Conservation (phyloP, 768 basidiomycete species). For the Lentinula sp. region DNA sequence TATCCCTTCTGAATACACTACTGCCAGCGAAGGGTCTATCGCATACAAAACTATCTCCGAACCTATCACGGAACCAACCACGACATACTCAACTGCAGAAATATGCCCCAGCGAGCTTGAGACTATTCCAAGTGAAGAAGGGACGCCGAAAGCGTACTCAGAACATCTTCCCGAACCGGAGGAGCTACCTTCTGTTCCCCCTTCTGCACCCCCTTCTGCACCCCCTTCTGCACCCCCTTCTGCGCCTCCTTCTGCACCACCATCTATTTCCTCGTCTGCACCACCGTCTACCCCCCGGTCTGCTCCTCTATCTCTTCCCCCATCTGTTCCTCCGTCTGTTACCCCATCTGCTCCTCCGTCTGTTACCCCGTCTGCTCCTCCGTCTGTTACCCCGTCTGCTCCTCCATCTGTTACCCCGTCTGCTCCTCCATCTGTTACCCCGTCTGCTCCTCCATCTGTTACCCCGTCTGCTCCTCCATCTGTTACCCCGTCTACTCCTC, state of each 20-base stretch:
- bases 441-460: neutral
- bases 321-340: neutral
- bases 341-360: neutral
- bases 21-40: conserved; percentile 38
- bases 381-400: neutral
- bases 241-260: conserved; percentile 11
- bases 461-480: neutral
- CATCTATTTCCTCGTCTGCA: conserved; percentile 16
- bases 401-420: neutral
- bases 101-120: conserved; percentile 33
- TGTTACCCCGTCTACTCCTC: neutral
- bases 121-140: conserved; percentile 33
- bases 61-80: conserved; percentile 29
- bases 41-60: conserved; percentile 46
- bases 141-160: conserved; percentile 34
- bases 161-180: conserved; percentile 26
- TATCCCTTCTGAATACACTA: conserved; percentile 53
- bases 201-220: neutral
- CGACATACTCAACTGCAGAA: conserved; percentile 46
- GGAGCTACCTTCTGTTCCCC: conserved; percentile 7
- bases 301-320: neutral
- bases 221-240: conserved; percentile 1
- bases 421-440: neutral
- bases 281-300: neutral
- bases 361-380: neutral